These are phyloP conservation scores for Xerophyta viscosa DNA, from an alignment of 106 monocot species.

Conservation along the genomic window DNA sequence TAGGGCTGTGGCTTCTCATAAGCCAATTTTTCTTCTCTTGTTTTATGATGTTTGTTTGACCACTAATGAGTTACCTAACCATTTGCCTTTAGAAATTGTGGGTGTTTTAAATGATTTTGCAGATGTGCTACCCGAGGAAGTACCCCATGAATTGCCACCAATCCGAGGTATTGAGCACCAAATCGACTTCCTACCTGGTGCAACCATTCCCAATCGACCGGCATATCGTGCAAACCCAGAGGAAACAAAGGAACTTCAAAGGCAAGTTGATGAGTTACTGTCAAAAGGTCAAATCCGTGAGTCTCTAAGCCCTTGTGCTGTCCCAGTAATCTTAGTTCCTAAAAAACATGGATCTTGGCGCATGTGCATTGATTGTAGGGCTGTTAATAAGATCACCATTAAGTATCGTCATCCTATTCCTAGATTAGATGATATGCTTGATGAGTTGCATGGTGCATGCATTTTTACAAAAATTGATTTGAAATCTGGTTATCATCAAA, in stretches of 20 bases:
- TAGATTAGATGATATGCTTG: too few relatives aligned
- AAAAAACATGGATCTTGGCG: constrained; percentile 1
- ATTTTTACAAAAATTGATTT: background rate
- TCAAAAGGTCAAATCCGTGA: background rate
- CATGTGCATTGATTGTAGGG: background rate
- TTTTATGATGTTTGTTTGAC: background rate
- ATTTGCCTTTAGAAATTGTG: background rate
- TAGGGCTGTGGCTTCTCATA: background rate
- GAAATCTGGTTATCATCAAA: background rate
- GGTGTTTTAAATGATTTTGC: background rate
- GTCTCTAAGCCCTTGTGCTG: background rate
- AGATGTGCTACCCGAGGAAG: background rate
- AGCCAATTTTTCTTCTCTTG: background rate
- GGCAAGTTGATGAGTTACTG: background rate
- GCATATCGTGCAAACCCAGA: background rate
- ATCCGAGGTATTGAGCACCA: constrained; percentile 1
- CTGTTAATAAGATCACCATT: background rate
- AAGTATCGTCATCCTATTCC: background rate
- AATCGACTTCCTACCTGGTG: background rate
- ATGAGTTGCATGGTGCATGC: background rate
- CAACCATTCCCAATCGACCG: background rate
- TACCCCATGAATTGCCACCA: background rate
- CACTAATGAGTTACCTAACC: background rate
- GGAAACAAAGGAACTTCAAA: background rate
- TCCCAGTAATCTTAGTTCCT: background rate